These are phyloP conservation scores for Colletotrichum tabaci DNA, from an alignment of 2,329 filamentous ascomycete species.

Conservation along the genomic window DNA sequence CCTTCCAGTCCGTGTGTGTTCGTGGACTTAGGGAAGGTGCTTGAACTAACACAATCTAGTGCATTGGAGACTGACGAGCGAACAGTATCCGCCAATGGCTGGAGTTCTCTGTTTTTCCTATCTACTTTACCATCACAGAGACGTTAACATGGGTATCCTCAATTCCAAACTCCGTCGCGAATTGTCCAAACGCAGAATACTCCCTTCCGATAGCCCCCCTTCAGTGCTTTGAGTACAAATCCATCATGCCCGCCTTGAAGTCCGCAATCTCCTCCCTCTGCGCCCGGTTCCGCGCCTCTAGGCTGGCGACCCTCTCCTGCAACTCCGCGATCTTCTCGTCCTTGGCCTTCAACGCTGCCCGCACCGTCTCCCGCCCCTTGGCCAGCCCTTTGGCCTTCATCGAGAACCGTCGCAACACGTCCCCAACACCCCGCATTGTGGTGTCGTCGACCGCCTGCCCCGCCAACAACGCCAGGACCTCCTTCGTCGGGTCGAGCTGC, in stretches of 20 bases:
- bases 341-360: constrained; percentile 73
- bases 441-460: constrained; percentile 57
- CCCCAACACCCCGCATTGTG: constrained; percentile 56
- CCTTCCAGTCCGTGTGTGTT: too few relatives aligned
- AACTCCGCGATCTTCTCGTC: constrained; percentile 63
- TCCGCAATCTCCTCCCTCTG: constrained; percentile 54
- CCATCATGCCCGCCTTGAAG: constrained; percentile 56
- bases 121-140: background rate
- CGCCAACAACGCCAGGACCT: constrained; percentile 66
- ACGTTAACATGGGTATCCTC: constrained; percentile 24
- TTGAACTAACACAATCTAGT: too few relatives aligned
- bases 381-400: constrained; percentile 72
- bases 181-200: background rate
- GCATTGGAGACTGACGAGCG: too few relatives aligned
- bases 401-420: constrained; percentile 68
- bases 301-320: constrained; percentile 53
- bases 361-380: constrained; percentile 75
- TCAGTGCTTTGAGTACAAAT: constrained; percentile 47
- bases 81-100: too few relatives aligned
- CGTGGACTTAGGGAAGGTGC: too few relatives aligned
- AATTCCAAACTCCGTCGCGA: background rate
- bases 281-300: constrained; percentile 56
- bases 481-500: constrained; percentile 57
- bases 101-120: background rate
- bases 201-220: background rate